Evolutionary conservation across 176 grass and related monocot genomes (phyloP).

Genomic region (Melocanna baccifera): DNA sequence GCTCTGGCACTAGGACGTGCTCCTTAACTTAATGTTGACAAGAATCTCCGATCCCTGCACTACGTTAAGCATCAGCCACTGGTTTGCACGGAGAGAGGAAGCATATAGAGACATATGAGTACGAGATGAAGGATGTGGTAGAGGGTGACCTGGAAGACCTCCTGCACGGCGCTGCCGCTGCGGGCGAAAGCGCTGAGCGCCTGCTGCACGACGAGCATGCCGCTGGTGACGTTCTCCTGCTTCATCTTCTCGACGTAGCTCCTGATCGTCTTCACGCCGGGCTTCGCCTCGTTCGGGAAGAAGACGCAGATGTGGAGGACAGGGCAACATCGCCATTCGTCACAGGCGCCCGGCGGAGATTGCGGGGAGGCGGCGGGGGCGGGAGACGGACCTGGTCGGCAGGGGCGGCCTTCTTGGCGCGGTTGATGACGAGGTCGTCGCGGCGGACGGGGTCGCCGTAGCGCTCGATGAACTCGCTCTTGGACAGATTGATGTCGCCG

Average conservation of each 20-base stretch:
- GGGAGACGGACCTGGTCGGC: slow-evolving; percentile 39
- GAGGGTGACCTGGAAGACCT: slow-evolving; percentile 74
- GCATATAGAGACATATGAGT: neutral
- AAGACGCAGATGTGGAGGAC: slow-evolving; percentile 61
- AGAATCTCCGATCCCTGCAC: slow-evolving; percentile 80
- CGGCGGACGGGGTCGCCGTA: slow-evolving; percentile 47
- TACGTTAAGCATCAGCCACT: neutral
- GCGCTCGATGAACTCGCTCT: slow-evolving; percentile 24
- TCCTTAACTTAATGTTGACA: slow-evolving; percentile 90
- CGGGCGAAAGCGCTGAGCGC: slow-evolving; percentile 67
- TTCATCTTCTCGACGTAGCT: slow-evolving; percentile 84
- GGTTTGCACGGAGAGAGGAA: neutral
- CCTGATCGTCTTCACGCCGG: slow-evolving; percentile 74
- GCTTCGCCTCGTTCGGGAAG: slow-evolving; percentile 68
- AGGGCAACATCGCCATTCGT: neutral
- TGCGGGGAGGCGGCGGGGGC: neutral
- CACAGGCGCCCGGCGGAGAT: neutral
- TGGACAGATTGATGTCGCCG: slow-evolving; percentile 25
- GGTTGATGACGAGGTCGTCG: slow-evolving; percentile 52
- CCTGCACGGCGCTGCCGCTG: slow-evolving; percentile 42
- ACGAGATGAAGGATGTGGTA: neutral
- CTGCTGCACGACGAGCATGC: slow-evolving; percentile 75
- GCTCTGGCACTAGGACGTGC: slow-evolving; percentile 70
- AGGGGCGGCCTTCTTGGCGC: neutral
- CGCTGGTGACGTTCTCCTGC: slow-evolving; percentile 48